Evolutionary conservation across 495 filamentous ascomycete genomes (phyloP), one percentile per base, ranked within the genome.

Genomic region (Hamigera avellanea): DNA sequence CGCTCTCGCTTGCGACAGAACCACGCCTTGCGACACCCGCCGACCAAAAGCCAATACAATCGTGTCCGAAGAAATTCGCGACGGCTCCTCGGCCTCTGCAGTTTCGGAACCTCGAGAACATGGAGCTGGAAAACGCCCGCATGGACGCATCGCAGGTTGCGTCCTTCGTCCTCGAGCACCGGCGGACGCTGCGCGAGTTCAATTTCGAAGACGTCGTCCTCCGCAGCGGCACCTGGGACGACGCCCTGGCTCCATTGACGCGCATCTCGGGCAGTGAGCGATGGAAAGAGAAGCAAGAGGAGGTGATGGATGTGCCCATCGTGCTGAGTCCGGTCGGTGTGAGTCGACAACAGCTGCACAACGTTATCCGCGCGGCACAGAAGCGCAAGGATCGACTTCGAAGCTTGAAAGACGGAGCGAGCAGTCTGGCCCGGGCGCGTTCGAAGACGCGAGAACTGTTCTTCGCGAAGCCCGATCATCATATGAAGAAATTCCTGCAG

Each of bases 121-220:
- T 85, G 62, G 67, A 78, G 43, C 59, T 87, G 36, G 66, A 73
- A 34, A 87, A 86, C 42, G 66, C 69, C 8, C 65, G 67, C 13
- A 75, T 81, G 64, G 73, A 82, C 39, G 69, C 75, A n/a, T 58
- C 64, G 1, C 79, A 86, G 53, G 66, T 88, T 35, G 60, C 69
- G 18, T 54, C 61, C 13, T 72, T 87, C 33, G 71, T 84, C 16
- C 46, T 57, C 5, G 52, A 56, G 15, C 83, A 88, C 52, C 67
- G 72, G 21, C 59, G 57, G 41, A 75, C 76, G 3, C 67, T 87
- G 28, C 57, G 64, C 18, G 80, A 85, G 42, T 76, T 85, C 49
- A 74, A 82, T 38, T 82, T 87, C 52, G 74, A 83, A 49, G 75
- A 79, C 37, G 72, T 80, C 8, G 58, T 63, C 19, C 61, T 88